Evolutionary conservation across 106 monocot species (phyloP).

Genomic region (Allium cepa): DNA sequence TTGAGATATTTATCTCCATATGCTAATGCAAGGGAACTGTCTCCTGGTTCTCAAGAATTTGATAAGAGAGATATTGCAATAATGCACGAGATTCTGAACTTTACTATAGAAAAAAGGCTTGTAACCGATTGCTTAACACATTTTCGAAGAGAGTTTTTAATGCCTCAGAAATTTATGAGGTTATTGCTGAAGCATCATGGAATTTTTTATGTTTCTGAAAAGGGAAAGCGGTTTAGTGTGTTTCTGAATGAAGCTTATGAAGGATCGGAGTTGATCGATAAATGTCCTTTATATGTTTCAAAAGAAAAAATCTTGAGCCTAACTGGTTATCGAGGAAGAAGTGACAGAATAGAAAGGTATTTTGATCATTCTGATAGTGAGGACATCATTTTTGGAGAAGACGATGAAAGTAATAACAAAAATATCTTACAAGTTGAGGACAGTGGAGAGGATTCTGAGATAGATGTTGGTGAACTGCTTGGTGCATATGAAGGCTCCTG

Average conservation of each 20-base stretch:
- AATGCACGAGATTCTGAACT: constrained; percentile 90
- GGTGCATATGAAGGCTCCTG: too few relatives aligned
- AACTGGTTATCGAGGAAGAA: constrained; percentile 76
- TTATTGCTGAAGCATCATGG: constrained; percentile 82
- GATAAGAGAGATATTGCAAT: constrained; percentile 84
- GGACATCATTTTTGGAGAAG: constrained; percentile 14
- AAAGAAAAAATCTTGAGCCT: constrained; percentile 67
- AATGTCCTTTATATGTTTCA: constrained; percentile 73
- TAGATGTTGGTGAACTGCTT: constrained; percentile 17
- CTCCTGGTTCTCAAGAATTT: constrained; percentile 66
- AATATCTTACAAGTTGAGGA: constrained; percentile 25
- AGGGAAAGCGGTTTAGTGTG: constrained; percentile 75
- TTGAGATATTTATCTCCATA: constrained; percentile 70
- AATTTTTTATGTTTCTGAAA: constrained; percentile 90
- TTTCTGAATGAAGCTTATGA: constrained; percentile 85
- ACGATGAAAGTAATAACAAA: constrained; percentile 40
- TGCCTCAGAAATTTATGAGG: constrained; percentile 97
- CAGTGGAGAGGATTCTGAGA: constrained; percentile 16
- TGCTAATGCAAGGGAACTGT: too few relatives aligned
- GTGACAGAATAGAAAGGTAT: constrained; percentile 35
- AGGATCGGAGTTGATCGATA: constrained; percentile 62
- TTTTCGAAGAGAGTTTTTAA: constrained; percentile 70
- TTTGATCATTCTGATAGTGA: constrained; percentile 33
- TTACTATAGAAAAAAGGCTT: constrained; percentile 84
- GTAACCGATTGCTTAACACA: constrained; percentile 88